Evolutionary conservation across 805 yeast genomes (phyloP).

Genomic region (Yamadazyma olivae): DNA sequence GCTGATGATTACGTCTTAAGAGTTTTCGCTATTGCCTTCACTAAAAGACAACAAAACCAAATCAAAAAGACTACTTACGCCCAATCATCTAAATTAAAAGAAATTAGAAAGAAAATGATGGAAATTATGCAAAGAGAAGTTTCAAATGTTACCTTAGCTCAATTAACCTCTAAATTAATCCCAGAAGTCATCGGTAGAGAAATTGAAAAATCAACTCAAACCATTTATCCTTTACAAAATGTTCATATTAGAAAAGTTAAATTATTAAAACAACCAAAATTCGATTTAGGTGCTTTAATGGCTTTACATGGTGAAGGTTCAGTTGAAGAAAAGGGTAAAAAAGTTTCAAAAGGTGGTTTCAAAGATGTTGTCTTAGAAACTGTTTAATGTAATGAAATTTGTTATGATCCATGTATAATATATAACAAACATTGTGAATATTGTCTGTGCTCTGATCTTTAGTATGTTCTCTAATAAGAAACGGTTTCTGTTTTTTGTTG

Average conservation of each 20-base stretch:
- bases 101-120: slow-evolving; percentile 93
- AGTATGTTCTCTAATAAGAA: too few species aligned
- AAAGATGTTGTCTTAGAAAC: slow-evolving; percentile 98
- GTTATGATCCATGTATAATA: background rate
- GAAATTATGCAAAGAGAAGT: slow-evolving; percentile 98
- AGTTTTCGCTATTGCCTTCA: slow-evolving; percentile 96
- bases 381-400: slow-evolving; percentile 50
- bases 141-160: slow-evolving; percentile 90
- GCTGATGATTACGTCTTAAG: slow-evolving; percentile 96
- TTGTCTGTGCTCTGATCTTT: too few species aligned
- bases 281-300: slow-evolving; percentile 94
- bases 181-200: slow-evolving; percentile 99
- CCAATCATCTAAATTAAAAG: slow-evolving; percentile 95
- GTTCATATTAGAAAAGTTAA: slow-evolving; percentile 98
- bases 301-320: slow-evolving; percentile 96
- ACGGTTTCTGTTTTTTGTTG: too few species aligned
- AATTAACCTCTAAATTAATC: slow-evolving; percentile 93
- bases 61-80: slow-evolving; percentile 97
- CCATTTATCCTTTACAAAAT: slow-evolving; percentile 96
- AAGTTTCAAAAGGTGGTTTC: slow-evolving; percentile 96
- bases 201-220: slow-evolving; percentile 92
- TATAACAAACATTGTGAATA: background rate
- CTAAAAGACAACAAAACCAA: slow-evolving; percentile 96
- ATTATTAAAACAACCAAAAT: slow-evolving; percentile 97
- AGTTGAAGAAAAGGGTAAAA: slow-evolving; percentile 92